Base-by-base conservation (phyloP, 176 grass and related monocot genomes). In the bread wheat (Triticum aestivum) region DNA sequence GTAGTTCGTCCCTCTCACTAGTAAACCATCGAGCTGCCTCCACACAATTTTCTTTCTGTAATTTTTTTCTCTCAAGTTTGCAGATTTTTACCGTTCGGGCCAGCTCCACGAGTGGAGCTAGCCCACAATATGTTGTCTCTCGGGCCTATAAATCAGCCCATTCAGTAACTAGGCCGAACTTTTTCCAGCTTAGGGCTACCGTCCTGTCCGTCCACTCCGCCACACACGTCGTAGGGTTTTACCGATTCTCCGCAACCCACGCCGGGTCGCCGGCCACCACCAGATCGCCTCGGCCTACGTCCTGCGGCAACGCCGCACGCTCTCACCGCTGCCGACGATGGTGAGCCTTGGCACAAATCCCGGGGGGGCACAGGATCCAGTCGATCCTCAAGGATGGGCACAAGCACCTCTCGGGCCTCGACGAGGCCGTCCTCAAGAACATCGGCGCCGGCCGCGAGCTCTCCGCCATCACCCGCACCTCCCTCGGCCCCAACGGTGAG, bases 401-500 rank as follows among this genome's bases (percentile, higher is more conserved):
- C 45, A 49, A 13, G 45, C 45, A 49, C 45, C 45, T 49, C 12
- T 49, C 45, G 12, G 45, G 45, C 45, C 45, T 49, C 45, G 45
- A 14, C 11, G 12, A 49, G 45, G 45, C 45, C 45, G 45, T 49
- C 45, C 45, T 49, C 11, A 14, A 49, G 12, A 49, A 49, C 87
- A 94, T 94, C 29, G 87, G 88, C 21, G 92, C 97, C 9, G 89
- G 90, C 77, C 90, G 91, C 87, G 89, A 98, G 84, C 92, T 98
- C 90, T 12, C 45, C 45, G 45, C 45, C 45, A 5, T 49, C 4
- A 49, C 45, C 45, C 90, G 90, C 59, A 94, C 96, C 69, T 98
- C 96, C 23, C 92, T 94, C n/a, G 93, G 96, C 21, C 96, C 93
- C 73, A 96, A 96, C 63, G 94, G 96, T 98, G 71, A 83, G 24